Base-by-base conservation (phyloP, 1,284 basidiomycete species). In the Mycena citricolor region DNA sequence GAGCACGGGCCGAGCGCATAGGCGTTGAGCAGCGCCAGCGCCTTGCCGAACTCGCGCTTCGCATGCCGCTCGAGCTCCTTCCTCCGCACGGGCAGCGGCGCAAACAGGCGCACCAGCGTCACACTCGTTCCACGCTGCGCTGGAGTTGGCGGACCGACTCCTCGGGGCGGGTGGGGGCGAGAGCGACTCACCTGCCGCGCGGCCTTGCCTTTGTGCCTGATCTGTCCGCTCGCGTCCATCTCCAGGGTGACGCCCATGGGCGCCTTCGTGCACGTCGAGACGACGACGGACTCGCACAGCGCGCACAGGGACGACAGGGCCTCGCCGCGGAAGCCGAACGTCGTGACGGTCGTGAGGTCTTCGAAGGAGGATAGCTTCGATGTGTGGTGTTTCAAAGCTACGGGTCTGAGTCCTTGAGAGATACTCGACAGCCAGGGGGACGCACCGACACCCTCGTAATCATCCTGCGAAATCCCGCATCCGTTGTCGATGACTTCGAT, bases 251-350 rank as follows among this genome's bases (percentile, higher is more conserved):
- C 81, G 1, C 90, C 94, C 70, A 89, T 81, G 0, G 91, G 90
- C 1, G 83, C 68, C 23, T 73, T 69, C 0, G 88, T 93, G 1
- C 89, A 77, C 1, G 94, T 97, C 0, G 76, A 76, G 39, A 95
- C 72, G 0, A 71, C 74, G 8, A 97, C 77, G 0, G 69, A 67
- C 37, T 89, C 83, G 39, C 84, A 81, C 1, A 98, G 69, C 1
- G 92, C 90, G 58, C 94, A 99, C 0, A 99, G 73, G 1, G 94
- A 93, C 1, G 92, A 91, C 0, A 99, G 72, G 0, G 97, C 97
- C 65, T 99, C 97, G 13, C 97, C 97, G 23, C 95, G 81, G 59
- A 99, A 99, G 0, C 97, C 97, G 63, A 98, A 98, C 0, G 94
- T 94, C 2, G 71, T 69, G 4, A 99, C 81, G 1, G 76, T 68